A percentile compares a stretch with the other conserved stretches of the same genome.
Conservation (phyloP, 495 filamentous ascomycete genomes). For the Xylaria palmicola region DNA sequence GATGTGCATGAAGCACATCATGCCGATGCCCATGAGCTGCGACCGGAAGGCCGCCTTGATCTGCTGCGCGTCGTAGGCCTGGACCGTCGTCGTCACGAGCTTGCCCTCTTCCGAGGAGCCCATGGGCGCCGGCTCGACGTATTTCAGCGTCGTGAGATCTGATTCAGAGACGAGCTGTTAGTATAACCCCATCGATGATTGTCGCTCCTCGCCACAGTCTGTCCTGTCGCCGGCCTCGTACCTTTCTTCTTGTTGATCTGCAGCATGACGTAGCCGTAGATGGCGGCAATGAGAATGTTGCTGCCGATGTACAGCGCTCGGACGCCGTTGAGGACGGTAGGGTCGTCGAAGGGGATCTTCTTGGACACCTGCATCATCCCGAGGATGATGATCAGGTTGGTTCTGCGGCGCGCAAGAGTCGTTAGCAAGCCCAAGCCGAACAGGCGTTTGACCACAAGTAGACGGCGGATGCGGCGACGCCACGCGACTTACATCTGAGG, state of each 20-base stretch:
- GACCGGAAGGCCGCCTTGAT: conserved; percentile 77
- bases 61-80: conserved; percentile 87
- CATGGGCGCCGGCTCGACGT: conserved; percentile 91
- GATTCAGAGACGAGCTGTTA: conserved; percentile 13
- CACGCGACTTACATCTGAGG: conserved; percentile 49
- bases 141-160: conserved; percentile 98
- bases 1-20: conserved; percentile 98
- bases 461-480: conserved; percentile 3
- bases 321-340: conserved; percentile 76
- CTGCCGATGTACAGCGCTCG: conserved; percentile 81
- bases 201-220: neutral
- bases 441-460: neutral
- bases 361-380: conserved; percentile 98
- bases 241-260: conserved; percentile 94
- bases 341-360: conserved; percentile 92
- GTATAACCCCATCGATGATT: no score
- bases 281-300: conserved; percentile 79
- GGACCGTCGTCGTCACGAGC: conserved; percentile 90
- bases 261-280: conserved; percentile 80
- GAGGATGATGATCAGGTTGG: conserved; percentile 90
- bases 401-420: conserved; percentile 50
- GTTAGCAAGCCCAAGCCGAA: conserved; percentile 11
- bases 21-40: conserved; percentile 90
- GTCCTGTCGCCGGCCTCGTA: no score
- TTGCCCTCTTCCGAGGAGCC: conserved; percentile 90